These are phyloP conservation scores for Penicillium sclerotiorum DNA, from an alignment of 2,329 filamentous ascomycete genomes.

Conservation along the genomic window DNA sequence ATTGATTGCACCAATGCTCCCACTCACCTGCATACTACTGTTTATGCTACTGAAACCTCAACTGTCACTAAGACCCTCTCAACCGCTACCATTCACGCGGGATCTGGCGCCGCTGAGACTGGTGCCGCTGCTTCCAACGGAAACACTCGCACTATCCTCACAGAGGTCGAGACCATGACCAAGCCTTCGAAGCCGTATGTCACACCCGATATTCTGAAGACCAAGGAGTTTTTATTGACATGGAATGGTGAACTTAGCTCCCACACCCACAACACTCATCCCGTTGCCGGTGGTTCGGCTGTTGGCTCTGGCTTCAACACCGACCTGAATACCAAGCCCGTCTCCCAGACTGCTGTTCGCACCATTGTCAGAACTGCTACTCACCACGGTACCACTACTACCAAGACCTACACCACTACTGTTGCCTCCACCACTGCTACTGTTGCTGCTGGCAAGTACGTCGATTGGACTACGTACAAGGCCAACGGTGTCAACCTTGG, in stretches of 20 bases:
- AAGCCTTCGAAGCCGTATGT: background rate
- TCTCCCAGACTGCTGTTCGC: constrained; percentile 1
- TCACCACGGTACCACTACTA: background rate
- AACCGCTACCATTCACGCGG: constrained; percentile 5
- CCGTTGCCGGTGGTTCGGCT: background rate
- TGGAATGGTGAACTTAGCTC: background rate
- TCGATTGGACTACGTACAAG: constrained; percentile 24
- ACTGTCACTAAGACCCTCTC: constrained; percentile 11
- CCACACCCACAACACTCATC: background rate
- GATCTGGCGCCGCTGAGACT: background rate
- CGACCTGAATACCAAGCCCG: constrained; percentile 1
- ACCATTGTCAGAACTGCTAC: background rate
- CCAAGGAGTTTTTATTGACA: too few relatives aligned
- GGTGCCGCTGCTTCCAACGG: background rate
- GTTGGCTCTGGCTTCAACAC: background rate
- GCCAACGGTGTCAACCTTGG: constrained; percentile 25
- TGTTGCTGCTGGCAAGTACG: constrained; percentile 1
- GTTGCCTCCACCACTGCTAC: constrained; percentile 3
- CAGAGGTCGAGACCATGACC: background rate
- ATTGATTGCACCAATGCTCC: constrained; percentile 11
- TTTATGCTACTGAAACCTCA: constrained; percentile 3
- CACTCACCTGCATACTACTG: constrained; percentile 10
- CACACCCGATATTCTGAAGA: too few relatives aligned
- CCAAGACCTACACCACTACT: background rate
- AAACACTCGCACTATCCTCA: background rate